Conservation (phyloP, 371 early-diverging fungal genomes). For the Mucor plumbeus region DNA sequence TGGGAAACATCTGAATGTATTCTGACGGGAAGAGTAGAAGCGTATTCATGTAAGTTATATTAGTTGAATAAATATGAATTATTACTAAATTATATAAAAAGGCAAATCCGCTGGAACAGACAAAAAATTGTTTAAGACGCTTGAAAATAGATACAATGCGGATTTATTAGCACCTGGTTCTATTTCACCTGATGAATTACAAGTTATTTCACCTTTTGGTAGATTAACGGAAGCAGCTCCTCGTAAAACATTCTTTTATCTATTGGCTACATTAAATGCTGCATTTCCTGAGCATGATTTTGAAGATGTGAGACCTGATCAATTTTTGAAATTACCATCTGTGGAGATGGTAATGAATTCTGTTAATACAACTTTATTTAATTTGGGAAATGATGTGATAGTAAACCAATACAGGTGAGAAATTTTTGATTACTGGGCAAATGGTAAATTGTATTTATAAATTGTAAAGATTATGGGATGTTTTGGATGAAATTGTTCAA, state of each 20-base stretch:
- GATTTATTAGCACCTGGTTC: conserved; percentile 54
- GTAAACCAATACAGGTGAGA: conserved; percentile 50
- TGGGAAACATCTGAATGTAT: conserved; percentile 70
- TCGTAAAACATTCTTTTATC: conserved; percentile 86
- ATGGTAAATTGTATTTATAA: neutral
- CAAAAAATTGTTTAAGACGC: conserved; percentile 83
- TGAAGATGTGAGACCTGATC: conserved; percentile 87
- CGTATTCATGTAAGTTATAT: conserved; percentile 81
- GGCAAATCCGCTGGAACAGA: conserved; percentile 92
- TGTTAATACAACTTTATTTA: conserved; percentile 85
- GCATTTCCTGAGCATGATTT: conserved; percentile 96
- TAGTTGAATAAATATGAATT: neutral
- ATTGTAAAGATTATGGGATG: conserved; percentile 72
- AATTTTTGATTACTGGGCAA: neutral
- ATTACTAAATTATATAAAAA: conserved; percentile 22
- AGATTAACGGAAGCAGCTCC: conserved; percentile 79
- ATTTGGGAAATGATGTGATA: conserved; percentile 74
- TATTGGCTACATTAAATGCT: conserved; percentile 91
- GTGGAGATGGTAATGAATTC: conserved; percentile 73
- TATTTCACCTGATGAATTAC: conserved; percentile 62
- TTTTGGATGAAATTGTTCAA: conserved; percentile 80
- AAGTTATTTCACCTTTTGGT: conserved; percentile 80
- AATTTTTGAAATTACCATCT: conserved; percentile 80
- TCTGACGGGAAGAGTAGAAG: conserved; percentile 81
- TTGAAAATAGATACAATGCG: conserved; percentile 78